Percentiles rank a stretch among this genome's conserved stretches.
phyloP scores from a whole-genome alignment of 2,329 filamentous ascomycete genomes.

The Aureobasidium sp. region DNA sequence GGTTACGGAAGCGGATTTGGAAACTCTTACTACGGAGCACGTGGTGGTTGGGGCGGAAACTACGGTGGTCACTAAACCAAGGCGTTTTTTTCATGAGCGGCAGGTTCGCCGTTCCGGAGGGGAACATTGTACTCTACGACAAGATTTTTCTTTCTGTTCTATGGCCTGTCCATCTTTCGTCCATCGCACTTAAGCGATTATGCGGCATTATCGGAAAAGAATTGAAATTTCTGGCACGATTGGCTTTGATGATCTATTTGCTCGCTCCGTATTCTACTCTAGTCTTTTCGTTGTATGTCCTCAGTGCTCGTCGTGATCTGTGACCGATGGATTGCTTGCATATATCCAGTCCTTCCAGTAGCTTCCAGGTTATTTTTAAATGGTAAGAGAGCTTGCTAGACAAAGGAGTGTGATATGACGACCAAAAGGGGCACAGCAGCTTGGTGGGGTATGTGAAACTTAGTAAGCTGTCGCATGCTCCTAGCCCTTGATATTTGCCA shows the following conservation, averaged over 20 bases:
- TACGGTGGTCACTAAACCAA: conserved; percentile 20
- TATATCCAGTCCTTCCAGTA: background rate
- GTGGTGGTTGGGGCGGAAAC: conserved; percentile 28
- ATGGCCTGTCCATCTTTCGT: conserved; percentile 11
- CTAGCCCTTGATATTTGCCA: background rate
- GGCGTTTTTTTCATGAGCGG: conserved; percentile 12
- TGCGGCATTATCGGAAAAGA: conserved; percentile 12
- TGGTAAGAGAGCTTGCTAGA: background rate
- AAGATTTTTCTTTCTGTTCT: conserved; percentile 14
- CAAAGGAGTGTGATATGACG: background rate
- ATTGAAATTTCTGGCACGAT: conserved; percentile 9
- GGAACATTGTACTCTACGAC: conserved; percentile 13
- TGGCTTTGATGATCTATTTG: background rate
- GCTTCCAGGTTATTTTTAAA: background rate
- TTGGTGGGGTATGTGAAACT: background rate
- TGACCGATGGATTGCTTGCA: background rate
- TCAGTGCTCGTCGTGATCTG: background rate
- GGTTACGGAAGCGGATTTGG: conserved; percentile 26
- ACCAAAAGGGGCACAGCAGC: background rate
- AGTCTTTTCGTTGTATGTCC: background rate
- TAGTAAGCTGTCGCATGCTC: background rate
- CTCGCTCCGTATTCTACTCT: background rate
- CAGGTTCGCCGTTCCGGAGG: conserved; percentile 5
- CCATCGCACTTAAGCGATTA: conserved; percentile 8
- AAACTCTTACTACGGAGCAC: conserved; percentile 24